Base-by-base conservation (phyloP, 1,284 basidiomycete species). In the Trametes sp. region DNA sequence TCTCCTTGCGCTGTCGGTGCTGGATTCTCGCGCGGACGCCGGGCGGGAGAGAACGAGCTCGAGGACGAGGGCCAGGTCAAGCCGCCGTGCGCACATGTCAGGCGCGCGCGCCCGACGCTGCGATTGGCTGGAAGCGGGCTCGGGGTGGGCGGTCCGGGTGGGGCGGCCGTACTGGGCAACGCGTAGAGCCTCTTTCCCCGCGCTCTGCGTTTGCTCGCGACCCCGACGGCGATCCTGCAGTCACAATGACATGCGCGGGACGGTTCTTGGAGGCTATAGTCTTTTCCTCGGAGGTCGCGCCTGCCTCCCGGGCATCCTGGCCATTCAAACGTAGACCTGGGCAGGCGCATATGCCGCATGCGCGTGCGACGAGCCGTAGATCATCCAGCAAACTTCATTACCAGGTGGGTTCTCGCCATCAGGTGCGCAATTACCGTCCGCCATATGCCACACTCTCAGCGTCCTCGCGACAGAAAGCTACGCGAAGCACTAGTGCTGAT, bases 261-360 rank as follows among this genome's bases (percentile, higher is more conserved):
- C 44, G 38, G 16, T 31, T n/a, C 28, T 23, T 23, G 44, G 28
- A 46, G 44, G 54, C 54, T 56, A 56, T 46, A 56, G 44, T 48
- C 54, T 56, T 42, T 46, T 46, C 21, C 44, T 48, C 54, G 54
- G 54, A 48, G 6, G 23, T 46, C 54, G 54, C 54, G n/a, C 44
- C 54, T 56, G 54, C 9, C 1, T 13, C 14, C 54, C 54, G 54
- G n/a, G 14, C 23, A 19, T 28, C 45, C 16, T 36, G 5, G 24
- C 21, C 16, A 33, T n/a, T n/a, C n/a, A n/a, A n/a, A n/a, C n/a
- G n/a, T n/a, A n/a, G n/a, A 45, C 23, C 23, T 7, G 23, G 21
- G 23, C 21, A 13, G 42, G 3, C 1, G n/a, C n/a, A 28, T 11
- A 28, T 2, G 24, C 45, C 24, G 13, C 24, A 26, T 46, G 23